Base-by-base conservation (phyloP, 768 basidiomycete genomes). In the Gelatoporia subvermispora region DNA sequence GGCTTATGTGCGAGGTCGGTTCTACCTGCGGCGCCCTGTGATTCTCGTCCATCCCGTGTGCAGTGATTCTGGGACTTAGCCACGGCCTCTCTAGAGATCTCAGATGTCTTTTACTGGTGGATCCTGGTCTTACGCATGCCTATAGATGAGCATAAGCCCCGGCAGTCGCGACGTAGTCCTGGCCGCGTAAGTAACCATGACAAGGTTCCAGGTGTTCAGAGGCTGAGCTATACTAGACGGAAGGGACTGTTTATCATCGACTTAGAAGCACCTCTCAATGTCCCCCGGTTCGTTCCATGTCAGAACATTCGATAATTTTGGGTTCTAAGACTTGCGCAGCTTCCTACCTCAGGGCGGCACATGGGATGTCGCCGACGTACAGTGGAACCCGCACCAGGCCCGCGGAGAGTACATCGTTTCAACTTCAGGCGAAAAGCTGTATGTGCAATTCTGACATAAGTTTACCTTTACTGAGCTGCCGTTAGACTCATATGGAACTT, bases 281-380 rank as follows among this genome's bases (percentile, higher is more conserved):
- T 93, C 0, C 96, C 96, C 20, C 78, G 95, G 61, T 61, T 25
- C 8, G 55, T 53, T 10, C 17, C n/a, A 8, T 17, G 13, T 17
- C 42, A 15, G 8, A n/a, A 1, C 16, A 13, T 11, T 5, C 4
- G 0, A 4, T 13, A 21, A 18, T 15, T 2, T 7, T 18, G 10
- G 17, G 16, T 13, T 11, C 24, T 45, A 21, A 52, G 18, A 10
- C 7, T 7, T 17, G 15, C 2, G 2, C 24, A 64, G 62, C 11
- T 97, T 95, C 62, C 76, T 99, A 8, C 95, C 95, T 13, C 94
- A 99, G 68, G 92, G 93, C 2, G 94, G 93, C 1, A 91, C 89
- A 4, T 97, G 93, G 92, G 90, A 95, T 58, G 93, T 96, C 10
- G 88, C 89, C 0, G 89, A 93, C 59, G 88, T 93, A 0, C 88